Conservation (phyloP, 441 rosid species). For the Corymbia calophylla region DNA sequence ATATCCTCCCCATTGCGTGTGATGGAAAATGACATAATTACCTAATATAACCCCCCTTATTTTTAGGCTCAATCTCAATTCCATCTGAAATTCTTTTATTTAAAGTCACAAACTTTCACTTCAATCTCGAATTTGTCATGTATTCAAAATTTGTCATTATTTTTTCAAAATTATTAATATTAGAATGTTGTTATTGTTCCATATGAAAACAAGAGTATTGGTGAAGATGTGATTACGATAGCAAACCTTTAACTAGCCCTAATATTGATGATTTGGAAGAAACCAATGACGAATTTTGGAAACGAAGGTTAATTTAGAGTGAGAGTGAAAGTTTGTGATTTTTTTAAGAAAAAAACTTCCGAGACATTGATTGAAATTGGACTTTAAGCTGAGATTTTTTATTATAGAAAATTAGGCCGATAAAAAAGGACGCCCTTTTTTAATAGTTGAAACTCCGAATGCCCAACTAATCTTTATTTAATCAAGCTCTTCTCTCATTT, state of each 20-base stretch:
- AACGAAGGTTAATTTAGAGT: fast-evolving
- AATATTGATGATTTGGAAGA: neutral
- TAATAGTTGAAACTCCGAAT: neutral
- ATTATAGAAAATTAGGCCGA: neutral
- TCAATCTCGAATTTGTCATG: fast-evolving
- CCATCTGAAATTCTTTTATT: fast-evolving
- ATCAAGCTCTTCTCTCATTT: neutral
- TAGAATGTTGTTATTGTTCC: neutral
- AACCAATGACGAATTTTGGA: neutral
- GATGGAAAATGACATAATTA: neutral
- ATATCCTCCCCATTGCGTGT: neutral
- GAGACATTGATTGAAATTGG: neutral
- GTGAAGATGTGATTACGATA: neutral
- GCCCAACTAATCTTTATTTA: neutral
- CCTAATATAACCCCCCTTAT: neutral
- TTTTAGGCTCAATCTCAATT: neutral
- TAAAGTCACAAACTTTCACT: neutral
- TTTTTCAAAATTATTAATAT: neutral
- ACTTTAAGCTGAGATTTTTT: neutral
- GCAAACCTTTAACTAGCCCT: neutral
- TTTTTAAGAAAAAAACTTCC: neutral
- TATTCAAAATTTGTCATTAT: neutral
- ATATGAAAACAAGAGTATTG: neutral
- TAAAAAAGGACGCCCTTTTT: neutral
- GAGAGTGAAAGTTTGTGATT: neutral